Evolutionary conservation across 139 green algal genomes (phyloP), one percentile per base, ranked within the genome.

Genomic region (Dunaliella sp.): DNA sequence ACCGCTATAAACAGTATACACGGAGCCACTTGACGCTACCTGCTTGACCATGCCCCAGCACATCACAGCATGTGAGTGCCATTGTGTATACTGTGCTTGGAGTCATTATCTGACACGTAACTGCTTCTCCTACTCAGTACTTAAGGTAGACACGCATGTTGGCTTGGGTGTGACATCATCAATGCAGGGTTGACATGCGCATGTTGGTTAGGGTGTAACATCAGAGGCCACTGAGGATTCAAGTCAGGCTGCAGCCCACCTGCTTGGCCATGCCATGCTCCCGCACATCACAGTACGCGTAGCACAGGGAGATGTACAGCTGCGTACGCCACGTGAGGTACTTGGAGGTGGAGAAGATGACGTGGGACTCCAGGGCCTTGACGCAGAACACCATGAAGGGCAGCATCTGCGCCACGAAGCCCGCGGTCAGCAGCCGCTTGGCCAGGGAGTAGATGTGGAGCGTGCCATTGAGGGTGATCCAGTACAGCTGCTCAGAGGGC

Each of bases 241-340:
- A 3, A 32, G 31, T 34, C 1, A 0, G 57, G 21, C 85, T 38
- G 38, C 38, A 85, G n/a, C n/a, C n/a, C 57, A 87, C 79, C 33
- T 28, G 33, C 30, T 77, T 83, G 33, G 82, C 86, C 57, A 80
- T 30, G 57, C 81, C 82, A 77, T 83, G 82, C 25, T 82, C 76
- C 12, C 33, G 35, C 21, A 83, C 48, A 48, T 89, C 86, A 30
- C 75, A 57, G 82, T 87, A 89, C 0, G 86, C 86, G n/a, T 86
- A 86, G 84, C 87, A 88, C 48, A 88, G 77, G 1, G 87, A 72
- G 0, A 74, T 38, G 37, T 87, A 94, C 59, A 93, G 79, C 88
- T 92, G 87, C 21, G 88, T 85, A 36, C 92, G 87, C 90, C 92
- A 93, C n/a, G 88, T 87, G 72, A 95, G 87, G 82, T 88, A 92